phyloP scores from a whole-genome alignment of 2,329 filamentous ascomycete species.

The Phialophora macrospora region DNA sequence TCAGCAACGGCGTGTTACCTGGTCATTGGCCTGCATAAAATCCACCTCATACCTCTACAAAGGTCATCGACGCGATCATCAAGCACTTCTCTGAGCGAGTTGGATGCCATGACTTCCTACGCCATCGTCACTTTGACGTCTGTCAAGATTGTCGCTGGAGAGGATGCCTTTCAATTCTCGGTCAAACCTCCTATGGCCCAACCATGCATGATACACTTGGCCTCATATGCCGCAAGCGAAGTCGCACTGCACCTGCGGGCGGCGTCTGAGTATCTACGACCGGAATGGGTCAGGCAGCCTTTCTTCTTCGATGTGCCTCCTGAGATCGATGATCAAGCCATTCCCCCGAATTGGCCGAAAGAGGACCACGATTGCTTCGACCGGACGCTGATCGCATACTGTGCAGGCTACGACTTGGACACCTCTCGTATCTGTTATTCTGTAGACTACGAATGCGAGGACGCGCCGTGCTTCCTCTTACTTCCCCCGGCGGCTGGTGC shows the following conservation, averaged over 20 bases:
- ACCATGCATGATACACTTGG: conserved; percentile 63
- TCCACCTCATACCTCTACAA: conserved; percentile 70
- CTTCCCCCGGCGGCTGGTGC: conserved; percentile 59
- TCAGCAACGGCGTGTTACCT: conserved; percentile 68
- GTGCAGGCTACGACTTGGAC: conserved; percentile 70
- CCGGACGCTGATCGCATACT: conserved; percentile 71
- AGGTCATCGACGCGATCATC: conserved; percentile 61
- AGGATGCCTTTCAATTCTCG: conserved; percentile 69
- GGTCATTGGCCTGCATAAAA: conserved; percentile 70
- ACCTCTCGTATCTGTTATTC: conserved; percentile 69
- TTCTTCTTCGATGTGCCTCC: conserved; percentile 66
- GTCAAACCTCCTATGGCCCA: conserved; percentile 65
- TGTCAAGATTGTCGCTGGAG: conserved; percentile 63
- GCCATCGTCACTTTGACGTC: conserved; percentile 67
- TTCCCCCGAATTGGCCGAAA: conserved; percentile 55
- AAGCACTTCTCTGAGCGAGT: conserved; percentile 58
- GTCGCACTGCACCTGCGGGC: conserved; percentile 67
- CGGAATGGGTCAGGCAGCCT: conserved; percentile 67
- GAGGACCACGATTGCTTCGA: conserved; percentile 67
- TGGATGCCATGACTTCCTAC: conserved; percentile 60
- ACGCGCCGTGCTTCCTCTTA: conserved; percentile 69
- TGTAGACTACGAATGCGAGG: conserved; percentile 66
- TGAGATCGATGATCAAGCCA: conserved; percentile 58
- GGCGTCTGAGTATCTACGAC: conserved; percentile 66
- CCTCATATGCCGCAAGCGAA: conserved; percentile 67